phyloP scores from a whole-genome alignment of 2,329 filamentous ascomycete species.

The Colletotrichum camelliae region DNA sequence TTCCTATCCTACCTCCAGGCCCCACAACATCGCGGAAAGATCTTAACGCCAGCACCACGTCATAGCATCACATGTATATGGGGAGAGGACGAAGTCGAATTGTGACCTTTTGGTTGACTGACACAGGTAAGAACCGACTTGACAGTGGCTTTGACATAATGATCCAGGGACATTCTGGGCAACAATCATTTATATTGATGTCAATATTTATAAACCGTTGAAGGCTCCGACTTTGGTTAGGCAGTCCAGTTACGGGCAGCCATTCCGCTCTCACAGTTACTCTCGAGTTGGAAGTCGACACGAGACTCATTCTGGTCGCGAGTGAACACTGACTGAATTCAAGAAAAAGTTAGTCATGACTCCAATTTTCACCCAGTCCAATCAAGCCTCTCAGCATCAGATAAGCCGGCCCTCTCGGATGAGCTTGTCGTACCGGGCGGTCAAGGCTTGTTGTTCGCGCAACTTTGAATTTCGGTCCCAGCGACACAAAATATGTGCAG shows the following conservation, averaged over 20 bases:
- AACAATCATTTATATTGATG: not conserved
- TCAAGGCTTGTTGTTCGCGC: not conserved
- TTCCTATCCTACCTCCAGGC: slow-evolving; percentile 60
- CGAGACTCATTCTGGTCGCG: slow-evolving; percentile 62
- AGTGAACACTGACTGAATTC: slow-evolving; percentile 36
- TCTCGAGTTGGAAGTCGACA: slow-evolving; percentile 53
- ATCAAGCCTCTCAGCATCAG: not conserved
- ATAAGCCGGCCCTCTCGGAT: not conserved
- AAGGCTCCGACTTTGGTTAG: slow-evolving; percentile 66
- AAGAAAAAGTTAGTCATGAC: not conserved
- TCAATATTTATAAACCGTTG: slow-evolving; percentile 51
- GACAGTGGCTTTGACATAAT: not conserved
- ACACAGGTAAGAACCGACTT: not conserved
- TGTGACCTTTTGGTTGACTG: not conserved
- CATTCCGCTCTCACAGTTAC: slow-evolving; percentile 61
- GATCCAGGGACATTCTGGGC: not conserved
- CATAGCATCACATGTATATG: not conserved
- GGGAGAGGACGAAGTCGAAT: not conserved
- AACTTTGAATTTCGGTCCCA: not conserved
- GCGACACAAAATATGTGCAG: too few species aligned
- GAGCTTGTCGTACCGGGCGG: not conserved
- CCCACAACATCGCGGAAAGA: slow-evolving; percentile 64
- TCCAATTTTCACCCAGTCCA: not conserved
- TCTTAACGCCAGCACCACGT: slow-evolving; percentile 41
- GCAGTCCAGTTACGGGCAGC: slow-evolving; percentile 65